Percentiles rank a stretch among this genome's conserved stretches.
phyloP scores from a whole-genome alignment of 306 rosid species.

The Vigna unguiculata region DNA sequence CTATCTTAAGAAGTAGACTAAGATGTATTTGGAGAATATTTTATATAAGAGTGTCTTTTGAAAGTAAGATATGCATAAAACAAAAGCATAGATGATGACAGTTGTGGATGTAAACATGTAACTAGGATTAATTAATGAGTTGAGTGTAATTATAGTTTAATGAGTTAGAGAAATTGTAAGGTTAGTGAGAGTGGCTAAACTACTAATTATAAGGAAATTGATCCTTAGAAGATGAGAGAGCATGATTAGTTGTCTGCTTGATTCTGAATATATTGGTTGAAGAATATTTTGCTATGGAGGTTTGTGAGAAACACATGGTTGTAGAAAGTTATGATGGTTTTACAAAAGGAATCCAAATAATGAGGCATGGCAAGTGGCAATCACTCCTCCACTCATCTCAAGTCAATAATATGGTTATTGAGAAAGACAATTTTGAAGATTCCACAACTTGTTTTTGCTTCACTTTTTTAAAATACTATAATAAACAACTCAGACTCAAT shows the following conservation, averaged over 20 bases:
- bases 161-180: no score
- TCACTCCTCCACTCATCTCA: not conserved
- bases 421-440: constrained; percentile 22
- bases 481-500: not conserved
- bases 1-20: no score
- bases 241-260: not conserved
- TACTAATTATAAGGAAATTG: not conserved
- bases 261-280: not conserved
- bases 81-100: no score
- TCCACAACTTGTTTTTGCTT: not conserved
- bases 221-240: not conserved
- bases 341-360: constrained; percentile 1
- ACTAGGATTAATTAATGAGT: not conserved
- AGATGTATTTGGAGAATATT: no score
- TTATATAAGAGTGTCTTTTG: no score
- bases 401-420: not conserved
- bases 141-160: not conserved
- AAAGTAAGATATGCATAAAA: no score
- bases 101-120: no score
- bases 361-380: not conserved
- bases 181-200: not conserved
- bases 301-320: not conserved
- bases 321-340: not conserved
- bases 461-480: not conserved
- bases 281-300: not conserved